Evolutionary conservation across 345 rosid species (phyloP).

Genomic region (Cardamine chenopodiifolia): DNA sequence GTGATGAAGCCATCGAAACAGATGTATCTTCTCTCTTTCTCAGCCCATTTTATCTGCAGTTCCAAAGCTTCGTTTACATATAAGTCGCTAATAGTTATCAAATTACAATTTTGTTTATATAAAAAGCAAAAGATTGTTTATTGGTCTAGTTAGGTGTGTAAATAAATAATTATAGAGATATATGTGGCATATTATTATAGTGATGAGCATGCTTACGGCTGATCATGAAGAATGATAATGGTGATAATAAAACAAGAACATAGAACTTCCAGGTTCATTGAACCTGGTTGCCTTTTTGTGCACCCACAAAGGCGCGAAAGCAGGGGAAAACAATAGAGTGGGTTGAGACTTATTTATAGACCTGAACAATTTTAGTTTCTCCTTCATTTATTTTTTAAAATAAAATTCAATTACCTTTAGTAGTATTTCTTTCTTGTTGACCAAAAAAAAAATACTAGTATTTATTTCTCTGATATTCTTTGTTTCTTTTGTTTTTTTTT

Average conservation of each 20-base stretch:
- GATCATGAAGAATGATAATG: constrained; percentile 22
- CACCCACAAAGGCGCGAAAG: constrained; percentile 26
- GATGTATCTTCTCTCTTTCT: constrained; percentile 12
- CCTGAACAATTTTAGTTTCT: not conserved
- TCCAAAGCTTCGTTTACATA: constrained; percentile 30
- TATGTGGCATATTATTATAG: not conserved
- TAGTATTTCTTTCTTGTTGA: not conserved
- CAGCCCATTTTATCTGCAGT: constrained; percentile 25
- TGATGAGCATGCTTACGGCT: constrained; percentile 27
- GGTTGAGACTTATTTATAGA: constrained; percentile 27
- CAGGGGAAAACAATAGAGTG: constrained; percentile 22
- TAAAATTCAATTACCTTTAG: not conserved
- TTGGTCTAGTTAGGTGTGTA: constrained; percentile 21
- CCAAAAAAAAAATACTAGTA: too few species aligned
- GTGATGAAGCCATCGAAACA: constrained; percentile 13
- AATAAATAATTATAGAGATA: not conserved
- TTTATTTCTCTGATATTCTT: not conserved
- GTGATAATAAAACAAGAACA: constrained; percentile 30
- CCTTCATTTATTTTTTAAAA: not conserved
- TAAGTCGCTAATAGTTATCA: not conserved
- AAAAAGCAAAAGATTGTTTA: not conserved
- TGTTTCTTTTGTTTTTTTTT: not conserved
- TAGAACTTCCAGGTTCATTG: constrained; percentile 36
- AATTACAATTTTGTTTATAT: not conserved
- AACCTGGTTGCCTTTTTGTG: constrained; percentile 38